Base-by-base conservation (phyloP, 805 yeast genomes). In the Schizosaccharomyces lindneri region DNA sequence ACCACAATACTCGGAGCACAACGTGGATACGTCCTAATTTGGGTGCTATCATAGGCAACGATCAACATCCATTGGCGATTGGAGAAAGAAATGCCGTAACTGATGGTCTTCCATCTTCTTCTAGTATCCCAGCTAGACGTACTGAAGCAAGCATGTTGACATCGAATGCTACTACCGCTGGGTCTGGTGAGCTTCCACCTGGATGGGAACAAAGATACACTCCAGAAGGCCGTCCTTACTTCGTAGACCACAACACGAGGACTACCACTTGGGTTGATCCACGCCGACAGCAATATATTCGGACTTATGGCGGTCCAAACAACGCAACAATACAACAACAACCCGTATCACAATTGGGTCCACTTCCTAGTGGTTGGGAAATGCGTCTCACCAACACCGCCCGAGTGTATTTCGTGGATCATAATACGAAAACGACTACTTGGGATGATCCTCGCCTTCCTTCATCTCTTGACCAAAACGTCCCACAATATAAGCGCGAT, bases 231-330 rank as follows among this genome's bases (percentile, higher is more conserved):
- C 81, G 98, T 71, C 94, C 97, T 6, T 93, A 93, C 74, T 93
- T 89, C 72, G 98, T 93, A 60, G 99, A 93, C 73, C 99, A 93
- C 75, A 93, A 93, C 73, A 93, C 98, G n/a, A 81, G 99, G 72
- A 93, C 99, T 0, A 93, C 99, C 3, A 93, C 99, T 13, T 93
- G 99, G 99, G 99, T 93, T 59, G 99, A 93, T 73, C 99, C 99
- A 66, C 81, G 99, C 74, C 82, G 98, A 73, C 98, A 93, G 74
- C 99, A 93, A 75, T 93, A 87, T 73, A 93, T 93, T 68, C 84
- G 97, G 71, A 87, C 95, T 64, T 88, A 85, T 72, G 97, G 71
- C 78, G 60, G 43, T 21, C 39, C 43, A 6, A 51, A 51, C 27
- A 51, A 29, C 13, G 36, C 57, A 7, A 51, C 57, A 17, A 87